Evolutionary conservation across 768 basidiomycete genomes (phyloP).

Genomic region (Obba rivulosa): DNA sequence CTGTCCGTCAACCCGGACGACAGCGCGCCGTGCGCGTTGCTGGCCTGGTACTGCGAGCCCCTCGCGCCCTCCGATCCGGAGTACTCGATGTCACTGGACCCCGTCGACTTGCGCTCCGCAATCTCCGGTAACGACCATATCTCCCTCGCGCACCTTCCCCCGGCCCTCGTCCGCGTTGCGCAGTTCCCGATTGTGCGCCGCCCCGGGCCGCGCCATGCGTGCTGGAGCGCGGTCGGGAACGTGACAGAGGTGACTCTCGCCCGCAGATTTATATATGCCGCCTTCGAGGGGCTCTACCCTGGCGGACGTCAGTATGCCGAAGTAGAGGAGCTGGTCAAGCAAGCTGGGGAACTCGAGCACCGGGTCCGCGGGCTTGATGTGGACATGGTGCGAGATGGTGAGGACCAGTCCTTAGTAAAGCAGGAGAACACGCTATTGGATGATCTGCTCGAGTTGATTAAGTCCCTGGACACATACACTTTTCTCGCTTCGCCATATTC

Average conservation of each 20-base stretch:
- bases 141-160: constrained; percentile 11
- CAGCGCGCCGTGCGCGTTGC: constrained; percentile 1
- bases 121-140: no score
- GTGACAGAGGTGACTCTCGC: constrained; percentile 16
- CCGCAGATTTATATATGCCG: constrained; percentile 14
- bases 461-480: background rate
- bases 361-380: background rate
- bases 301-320: background rate
- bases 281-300: constrained; percentile 1
- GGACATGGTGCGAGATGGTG: background rate
- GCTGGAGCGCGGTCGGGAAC: constrained; percentile 14
- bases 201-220: background rate
- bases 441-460: no score
- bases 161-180: constrained; percentile 10
- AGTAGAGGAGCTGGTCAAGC: background rate
- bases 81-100: no score
- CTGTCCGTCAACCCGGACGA: constrained; percentile 15
- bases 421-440: background rate
- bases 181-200: constrained; percentile 16
- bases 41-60: constrained; percentile 8
- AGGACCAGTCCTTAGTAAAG: no score
- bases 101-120: no score
- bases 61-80: background rate
- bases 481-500: constrained; percentile 6
- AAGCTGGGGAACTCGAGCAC: background rate